Base-by-base conservation (phyloP, 768 basidiomycete species). In the Mycena vulgaris region DNA sequence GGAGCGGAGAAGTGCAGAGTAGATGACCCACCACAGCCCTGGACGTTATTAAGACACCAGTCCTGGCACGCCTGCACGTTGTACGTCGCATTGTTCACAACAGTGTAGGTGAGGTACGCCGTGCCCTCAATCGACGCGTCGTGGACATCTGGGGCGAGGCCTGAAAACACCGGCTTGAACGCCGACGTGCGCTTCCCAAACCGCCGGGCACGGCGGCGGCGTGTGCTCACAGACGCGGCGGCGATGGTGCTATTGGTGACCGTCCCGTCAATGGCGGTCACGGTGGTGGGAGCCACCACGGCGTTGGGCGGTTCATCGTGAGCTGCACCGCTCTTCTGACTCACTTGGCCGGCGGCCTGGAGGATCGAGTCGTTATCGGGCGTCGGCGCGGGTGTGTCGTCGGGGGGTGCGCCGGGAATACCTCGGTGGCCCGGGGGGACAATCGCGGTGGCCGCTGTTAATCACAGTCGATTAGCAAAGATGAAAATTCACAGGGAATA, bases 121-220 rank as follows among this genome's bases (percentile, higher is more conserved):
- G 84, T 87, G 9, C 85, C 86, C 75, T 86, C 68, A n/a, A 87
- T 83, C 10, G 85, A 81, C 11, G 78, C 85, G 67, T 83, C 84
- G 13, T 63, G 76, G 3, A 75, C 59, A 1, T 75, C 77, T 23
- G 76, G 80, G 7, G 82, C 81, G 7, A 82, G 81, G 3, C 84
- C 85, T 5, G 74, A 59, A 71, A 87, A 87, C 5, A 87, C 81
- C 30, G 79, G 69, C 27, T 42, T 27, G 40, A 28, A 59, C 37
- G 25, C 37, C 27, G 57, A 14, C 30, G 73, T 45, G 14, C 82
- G 80, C 45, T 71, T 70, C 28, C 69, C 69, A 42, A 31, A 51
- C 53, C 40, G 72, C 51, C 66, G 37, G 5, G 21, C 58, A 58
- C 48, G 7, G 23, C 58, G 66, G 25, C 67, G 67, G 39, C 40